Percentiles rank a stretch among this genome's conserved stretches.
These are phyloP conservation scores for Dalbergia cochinchinensis DNA, from an alignment of 306 rosid genomes.

Conservation along the genomic window DNA sequence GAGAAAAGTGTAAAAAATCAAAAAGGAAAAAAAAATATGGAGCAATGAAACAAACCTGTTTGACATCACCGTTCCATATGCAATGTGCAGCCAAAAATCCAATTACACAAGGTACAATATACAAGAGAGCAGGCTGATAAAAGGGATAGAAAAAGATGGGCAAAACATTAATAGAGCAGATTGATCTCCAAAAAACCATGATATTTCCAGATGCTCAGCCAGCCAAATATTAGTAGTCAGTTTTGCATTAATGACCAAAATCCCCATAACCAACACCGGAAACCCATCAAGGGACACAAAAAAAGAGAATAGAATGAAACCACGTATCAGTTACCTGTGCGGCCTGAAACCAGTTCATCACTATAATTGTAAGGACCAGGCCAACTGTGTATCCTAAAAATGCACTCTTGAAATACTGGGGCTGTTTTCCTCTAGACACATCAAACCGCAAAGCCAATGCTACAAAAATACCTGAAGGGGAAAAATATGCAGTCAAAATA, in stretches of 20 bases:
- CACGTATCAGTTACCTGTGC: slow-evolving; percentile 82
- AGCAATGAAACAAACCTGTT: slow-evolving; percentile 72
- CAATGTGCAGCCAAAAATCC: slow-evolving; percentile 97
- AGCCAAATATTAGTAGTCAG: slow-evolving; percentile 15
- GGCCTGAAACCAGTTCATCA: slow-evolving; percentile 99
- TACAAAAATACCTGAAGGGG: slow-evolving; percentile 85
- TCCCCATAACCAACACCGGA: neutral
- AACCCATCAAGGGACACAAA: neutral
- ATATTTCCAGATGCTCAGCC: slow-evolving; percentile 16
- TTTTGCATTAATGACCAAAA: neutral
- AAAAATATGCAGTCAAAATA: slow-evolving; percentile 1
- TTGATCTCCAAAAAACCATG: neutral
- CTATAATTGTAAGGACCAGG: slow-evolving; percentile 86
- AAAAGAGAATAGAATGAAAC: slow-evolving; percentile 24
- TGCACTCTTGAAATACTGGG: slow-evolving; percentile 94
- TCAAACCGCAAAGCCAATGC: slow-evolving; percentile 98
- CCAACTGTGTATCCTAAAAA: slow-evolving; percentile 87
- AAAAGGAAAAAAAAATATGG: neutral
- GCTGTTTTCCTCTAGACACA: slow-evolving; percentile 81
- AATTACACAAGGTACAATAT: slow-evolving; percentile 89
- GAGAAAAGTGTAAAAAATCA: neutral
- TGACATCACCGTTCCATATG: slow-evolving; percentile 92
- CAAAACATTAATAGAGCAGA: slow-evolving; percentile 28
- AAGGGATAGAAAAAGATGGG: slow-evolving; percentile 34
- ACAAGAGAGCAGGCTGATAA: slow-evolving; percentile 93